Evolutionary conservation across 1,284 basidiomycete species (phyloP).

Genomic region (Ustilago bromivora): DNA sequence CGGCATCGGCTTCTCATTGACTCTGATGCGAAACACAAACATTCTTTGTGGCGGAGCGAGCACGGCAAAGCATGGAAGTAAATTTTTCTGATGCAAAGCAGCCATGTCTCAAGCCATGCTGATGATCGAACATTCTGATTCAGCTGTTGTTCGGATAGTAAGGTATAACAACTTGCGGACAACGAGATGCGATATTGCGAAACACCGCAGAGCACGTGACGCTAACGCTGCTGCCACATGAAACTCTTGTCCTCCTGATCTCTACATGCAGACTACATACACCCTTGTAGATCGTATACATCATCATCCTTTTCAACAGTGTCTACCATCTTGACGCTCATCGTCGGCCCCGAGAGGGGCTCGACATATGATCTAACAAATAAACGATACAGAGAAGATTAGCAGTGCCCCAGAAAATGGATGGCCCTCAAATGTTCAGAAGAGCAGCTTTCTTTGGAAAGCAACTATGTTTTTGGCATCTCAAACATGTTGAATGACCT

Average conservation of each 20-base stretch:
- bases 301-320: neutral
- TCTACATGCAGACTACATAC: neutral
- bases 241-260: too few relatives aligned
- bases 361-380: constrained; percentile 53
- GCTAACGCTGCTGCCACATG: too few relatives aligned
- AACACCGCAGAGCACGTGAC: too few relatives aligned
- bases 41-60: constrained; percentile 10
- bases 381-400: constrained; percentile 54
- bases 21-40: constrained; percentile 9
- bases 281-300: constrained; percentile 20
- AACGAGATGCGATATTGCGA: too few relatives aligned
- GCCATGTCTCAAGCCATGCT: constrained; percentile 8
- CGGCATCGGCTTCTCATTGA: neutral
- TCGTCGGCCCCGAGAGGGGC: constrained; percentile 48
- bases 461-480: constrained; percentile 41
- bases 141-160: too few relatives aligned
- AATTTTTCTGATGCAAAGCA: neutral
- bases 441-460: constrained; percentile 42
- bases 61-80: constrained; percentile 1
- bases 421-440: constrained; percentile 32
- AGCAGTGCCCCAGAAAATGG: constrained; percentile 38
- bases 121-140: neutral
- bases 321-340: too few relatives aligned
- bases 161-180: too few relatives aligned
- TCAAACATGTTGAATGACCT: neutral